A percentile compares a stretch with the other conserved stretches of the same genome.
Evolutionary conservation across 495 filamentous ascomycete species (phyloP).

Genomic region (Penicillium nucicola): DNA sequence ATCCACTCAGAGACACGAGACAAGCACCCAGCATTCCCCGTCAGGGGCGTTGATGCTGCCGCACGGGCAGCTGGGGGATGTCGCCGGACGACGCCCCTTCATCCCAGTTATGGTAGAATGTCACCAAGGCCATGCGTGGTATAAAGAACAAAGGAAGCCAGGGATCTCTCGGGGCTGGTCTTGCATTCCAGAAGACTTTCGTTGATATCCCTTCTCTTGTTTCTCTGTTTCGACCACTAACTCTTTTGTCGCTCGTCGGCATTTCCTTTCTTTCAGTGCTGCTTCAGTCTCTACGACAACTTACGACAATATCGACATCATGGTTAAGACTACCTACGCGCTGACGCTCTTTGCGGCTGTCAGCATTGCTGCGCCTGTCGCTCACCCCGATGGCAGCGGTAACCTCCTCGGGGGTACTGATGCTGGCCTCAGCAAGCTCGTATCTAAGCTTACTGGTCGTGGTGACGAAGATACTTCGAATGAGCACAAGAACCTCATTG

Average conservation of each 20-base stretch:
- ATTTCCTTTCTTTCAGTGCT: constrained; percentile 14
- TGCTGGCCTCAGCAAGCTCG: neutral
- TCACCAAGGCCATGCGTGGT: constrained; percentile 11
- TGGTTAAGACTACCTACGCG: constrained; percentile 27
- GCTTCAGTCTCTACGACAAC: neutral
- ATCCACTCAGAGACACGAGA: neutral
- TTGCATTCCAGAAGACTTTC: constrained; percentile 21
- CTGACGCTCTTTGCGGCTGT: constrained; percentile 23
- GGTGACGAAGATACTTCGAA: neutral
- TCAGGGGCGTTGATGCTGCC: constrained; percentile 11
- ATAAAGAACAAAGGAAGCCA: constrained; percentile 6
- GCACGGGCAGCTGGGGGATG: constrained; percentile 1
- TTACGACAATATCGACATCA: constrained; percentile 4
- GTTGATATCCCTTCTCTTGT: constrained; percentile 3
- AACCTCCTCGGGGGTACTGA: constrained; percentile 1
- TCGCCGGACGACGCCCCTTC: constrained; percentile 12
- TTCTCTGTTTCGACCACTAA: neutral
- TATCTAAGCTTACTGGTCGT: constrained; percentile 2
- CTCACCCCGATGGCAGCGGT: neutral
- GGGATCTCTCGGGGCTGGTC: constrained; percentile 1
- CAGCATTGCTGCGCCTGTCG: constrained; percentile 22
- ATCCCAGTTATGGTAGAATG: constrained; percentile 21
- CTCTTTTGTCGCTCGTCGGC: constrained; percentile 22
- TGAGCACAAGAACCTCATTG: neutral
- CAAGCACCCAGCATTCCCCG: constrained; percentile 11